Percentiles rank a stretch among this genome's conserved stretches.
Evolutionary conservation across 768 basidiomycete species (phyloP).

Genomic region (Tricholoma saponaceum): DNA sequence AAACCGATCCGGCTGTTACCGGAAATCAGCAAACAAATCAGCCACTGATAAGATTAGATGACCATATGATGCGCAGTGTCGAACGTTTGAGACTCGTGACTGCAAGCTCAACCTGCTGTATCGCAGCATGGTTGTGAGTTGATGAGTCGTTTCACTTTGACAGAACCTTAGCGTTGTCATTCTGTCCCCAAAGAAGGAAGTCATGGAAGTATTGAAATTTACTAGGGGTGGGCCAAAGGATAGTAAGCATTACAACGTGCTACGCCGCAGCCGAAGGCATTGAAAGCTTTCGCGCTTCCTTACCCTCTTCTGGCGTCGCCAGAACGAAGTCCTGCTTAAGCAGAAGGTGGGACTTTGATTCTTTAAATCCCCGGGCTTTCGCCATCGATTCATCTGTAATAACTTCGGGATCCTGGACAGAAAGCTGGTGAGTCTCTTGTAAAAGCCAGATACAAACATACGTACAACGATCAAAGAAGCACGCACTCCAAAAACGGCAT

Average conservation of each 20-base stretch:
- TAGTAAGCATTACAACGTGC: background rate
- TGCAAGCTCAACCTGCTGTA: no score
- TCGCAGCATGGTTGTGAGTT: no score
- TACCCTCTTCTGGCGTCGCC: conserved; percentile 35
- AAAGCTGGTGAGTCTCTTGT: background rate
- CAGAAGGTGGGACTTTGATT: conserved; percentile 33
- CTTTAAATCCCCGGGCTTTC: conserved; percentile 48
- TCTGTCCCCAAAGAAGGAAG: no score
- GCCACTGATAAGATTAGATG: background rate
- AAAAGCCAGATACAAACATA: conserved; percentile 6
- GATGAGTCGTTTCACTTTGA: no score
- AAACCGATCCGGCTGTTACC: conserved; percentile 5
- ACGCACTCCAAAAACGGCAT: conserved; percentile 82
- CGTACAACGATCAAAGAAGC: conserved; percentile 71
- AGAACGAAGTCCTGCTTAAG: conserved; percentile 40
- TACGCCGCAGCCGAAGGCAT: background rate
- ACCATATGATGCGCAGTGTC: background rate
- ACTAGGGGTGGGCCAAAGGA: background rate
- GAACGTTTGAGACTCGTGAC: background rate
- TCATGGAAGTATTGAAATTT: background rate
- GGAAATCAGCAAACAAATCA: background rate
- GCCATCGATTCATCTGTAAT: conserved; percentile 52
- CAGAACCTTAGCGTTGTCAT: no score
- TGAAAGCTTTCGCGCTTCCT: conserved; percentile 23
- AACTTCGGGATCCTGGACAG: conserved; percentile 43